phyloP scores from a whole-genome alignment of 305 asterid genomes.

The Petunia hybrid region DNA sequence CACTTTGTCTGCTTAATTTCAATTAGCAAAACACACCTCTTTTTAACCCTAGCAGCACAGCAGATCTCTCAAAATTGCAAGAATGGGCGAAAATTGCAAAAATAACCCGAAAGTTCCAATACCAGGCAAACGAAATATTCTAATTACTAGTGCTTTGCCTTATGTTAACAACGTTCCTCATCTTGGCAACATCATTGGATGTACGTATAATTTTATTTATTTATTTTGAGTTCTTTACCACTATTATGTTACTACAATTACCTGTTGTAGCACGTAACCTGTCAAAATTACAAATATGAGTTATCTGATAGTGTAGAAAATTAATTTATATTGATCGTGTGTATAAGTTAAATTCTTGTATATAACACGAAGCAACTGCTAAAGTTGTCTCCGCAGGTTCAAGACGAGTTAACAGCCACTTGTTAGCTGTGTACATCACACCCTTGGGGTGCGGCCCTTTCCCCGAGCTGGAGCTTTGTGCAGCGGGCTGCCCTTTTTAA shows the following conservation, averaged over 20 bases:
- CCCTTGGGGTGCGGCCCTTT: no score
- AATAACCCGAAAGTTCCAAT: constrained; percentile 63
- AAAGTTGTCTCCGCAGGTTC: no score
- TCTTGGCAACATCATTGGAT: constrained; percentile 95
- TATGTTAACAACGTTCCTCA: constrained; percentile 97
- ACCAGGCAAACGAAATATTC: constrained; percentile 77
- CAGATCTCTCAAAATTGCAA: not conserved
- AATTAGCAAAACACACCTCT: not conserved
- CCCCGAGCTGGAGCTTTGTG: not conserved
- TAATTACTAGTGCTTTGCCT: constrained; percentile 93
- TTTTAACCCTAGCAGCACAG: not conserved
- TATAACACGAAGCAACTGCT: no score
- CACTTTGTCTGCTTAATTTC: not conserved
- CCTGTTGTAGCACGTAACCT: no score
- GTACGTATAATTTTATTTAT: constrained; percentile 41
- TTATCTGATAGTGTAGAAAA: no score
- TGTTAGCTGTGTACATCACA: no score
- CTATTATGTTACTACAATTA: no score
- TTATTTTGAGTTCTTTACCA: not conserved
- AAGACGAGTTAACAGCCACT: no score
- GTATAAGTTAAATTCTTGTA: no score
- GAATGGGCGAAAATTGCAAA: constrained; percentile 11
- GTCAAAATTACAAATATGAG: no score
- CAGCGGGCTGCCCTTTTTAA: not conserved
- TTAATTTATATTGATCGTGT: no score